phyloP scores from a whole-genome alignment of 2,329 filamentous ascomycete species.

The Dendryphion nanum region DNA sequence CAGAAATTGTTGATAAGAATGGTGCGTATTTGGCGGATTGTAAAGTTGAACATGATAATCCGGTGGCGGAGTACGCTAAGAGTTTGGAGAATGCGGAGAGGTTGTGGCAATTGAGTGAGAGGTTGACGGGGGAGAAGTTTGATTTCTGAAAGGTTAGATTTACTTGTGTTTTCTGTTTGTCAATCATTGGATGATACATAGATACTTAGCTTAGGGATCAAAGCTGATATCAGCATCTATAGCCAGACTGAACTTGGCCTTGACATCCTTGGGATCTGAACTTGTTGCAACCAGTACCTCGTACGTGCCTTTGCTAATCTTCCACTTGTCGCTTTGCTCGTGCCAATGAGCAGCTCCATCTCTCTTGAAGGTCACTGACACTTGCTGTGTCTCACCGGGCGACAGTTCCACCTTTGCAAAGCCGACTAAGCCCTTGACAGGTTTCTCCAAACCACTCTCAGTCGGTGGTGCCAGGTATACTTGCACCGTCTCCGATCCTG shows the following conservation, averaged over 20 bases:
- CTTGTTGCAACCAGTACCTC: conserved; percentile 54
- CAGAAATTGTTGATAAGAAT: conserved; percentile 3
- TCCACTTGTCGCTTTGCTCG: conserved; percentile 65
- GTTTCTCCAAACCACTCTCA: conserved; percentile 57
- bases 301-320: conserved; percentile 64
- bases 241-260: no score
- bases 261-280: conserved; percentile 8
- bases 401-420: conserved; percentile 61
- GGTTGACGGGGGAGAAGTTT: conserved; percentile 7
- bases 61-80: neutral
- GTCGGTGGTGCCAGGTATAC: conserved; percentile 58
- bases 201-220: neutral
- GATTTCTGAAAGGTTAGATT: neutral
- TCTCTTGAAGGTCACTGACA: conserved; percentile 55
- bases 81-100: conserved; percentile 5
- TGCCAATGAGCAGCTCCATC: conserved; percentile 73
- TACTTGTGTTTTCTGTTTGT: neutral
- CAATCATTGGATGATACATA: neutral
- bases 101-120: conserved; percentile 9
- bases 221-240: no score
- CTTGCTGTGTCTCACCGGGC: conserved; percentile 55
- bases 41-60: conserved; percentile 1
- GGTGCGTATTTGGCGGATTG: conserved; percentile 11
- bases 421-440: conserved; percentile 60
- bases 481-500: conserved; percentile 64